Conservation (phyloP, 345 rosid species). For the Acer campestre region DNA sequence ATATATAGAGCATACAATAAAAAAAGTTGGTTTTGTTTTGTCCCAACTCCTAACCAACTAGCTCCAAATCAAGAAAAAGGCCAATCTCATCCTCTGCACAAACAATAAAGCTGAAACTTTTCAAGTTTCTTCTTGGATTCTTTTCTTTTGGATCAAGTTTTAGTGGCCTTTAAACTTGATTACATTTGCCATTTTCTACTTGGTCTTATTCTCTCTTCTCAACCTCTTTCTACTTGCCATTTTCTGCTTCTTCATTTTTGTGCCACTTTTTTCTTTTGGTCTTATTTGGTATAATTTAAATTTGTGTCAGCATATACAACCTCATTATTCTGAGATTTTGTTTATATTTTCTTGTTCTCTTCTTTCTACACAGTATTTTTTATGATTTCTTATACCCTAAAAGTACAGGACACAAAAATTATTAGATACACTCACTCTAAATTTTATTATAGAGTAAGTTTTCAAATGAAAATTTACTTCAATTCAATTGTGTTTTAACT, state of each 20-base stretch:
- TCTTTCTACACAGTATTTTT: neutral
- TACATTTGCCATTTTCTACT: constrained; percentile 27
- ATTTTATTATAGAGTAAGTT: too few species aligned
- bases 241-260: neutral
- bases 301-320: neutral
- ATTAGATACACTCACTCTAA: too few species aligned
- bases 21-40: constrained; percentile 9
- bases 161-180: too few species aligned
- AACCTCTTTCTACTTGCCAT: neutral
- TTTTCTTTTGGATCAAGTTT: neutral
- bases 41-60: neutral
- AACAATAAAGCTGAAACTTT: neutral
- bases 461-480: too few species aligned
- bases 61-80: neutral
- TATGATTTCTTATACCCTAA: neutral
- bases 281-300: neutral
- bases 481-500: too few species aligned
- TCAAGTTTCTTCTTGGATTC: constrained; percentile 2
- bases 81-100: neutral
- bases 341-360: neutral
- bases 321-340: neutral
- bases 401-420: neutral
- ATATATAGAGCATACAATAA: neutral
- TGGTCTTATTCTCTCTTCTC: constrained; percentile 13
- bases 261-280: neutral